Evolutionary conservation across 1,284 basidiomycete species (phyloP).

Genomic region (Leccinum variabile): DNA sequence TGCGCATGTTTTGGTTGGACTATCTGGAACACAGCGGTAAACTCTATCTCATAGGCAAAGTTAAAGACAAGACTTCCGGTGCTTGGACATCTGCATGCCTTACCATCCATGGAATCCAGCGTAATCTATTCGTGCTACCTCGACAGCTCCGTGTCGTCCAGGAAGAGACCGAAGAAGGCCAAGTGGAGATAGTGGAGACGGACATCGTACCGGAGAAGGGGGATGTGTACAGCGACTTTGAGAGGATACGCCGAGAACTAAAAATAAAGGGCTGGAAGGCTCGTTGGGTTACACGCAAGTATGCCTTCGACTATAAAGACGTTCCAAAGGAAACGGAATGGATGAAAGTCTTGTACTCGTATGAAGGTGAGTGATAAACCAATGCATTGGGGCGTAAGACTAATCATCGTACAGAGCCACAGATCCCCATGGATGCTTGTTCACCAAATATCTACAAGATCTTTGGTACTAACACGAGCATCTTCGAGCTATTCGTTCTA

Average conservation of each 20-base stretch:
- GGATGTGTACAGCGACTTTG: slow-evolving; percentile 87
- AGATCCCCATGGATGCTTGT: slow-evolving; percentile 69
- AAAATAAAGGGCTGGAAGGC: slow-evolving; percentile 79
- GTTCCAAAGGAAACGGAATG: slow-evolving; percentile 82
- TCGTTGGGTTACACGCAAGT: slow-evolving; percentile 88
- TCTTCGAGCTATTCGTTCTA: slow-evolving; percentile 93
- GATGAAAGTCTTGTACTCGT: slow-evolving; percentile 91
- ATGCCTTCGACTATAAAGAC: slow-evolving; percentile 88
- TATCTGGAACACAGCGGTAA: slow-evolving; percentile 82
- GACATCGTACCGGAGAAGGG: slow-evolving; percentile 68
- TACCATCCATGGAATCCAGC: slow-evolving; percentile 82
- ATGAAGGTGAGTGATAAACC: slow-evolving; percentile 56
- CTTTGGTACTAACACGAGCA: slow-evolving; percentile 90
- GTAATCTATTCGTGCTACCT: slow-evolving; percentile 94
- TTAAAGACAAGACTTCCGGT: slow-evolving; percentile 69
- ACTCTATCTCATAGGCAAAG: slow-evolving; percentile 86
- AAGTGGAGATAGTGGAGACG: slow-evolving; percentile 57
- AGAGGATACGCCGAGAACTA: slow-evolving; percentile 70
- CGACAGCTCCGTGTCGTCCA: slow-evolving; percentile 65
- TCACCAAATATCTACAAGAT: slow-evolving; percentile 87
- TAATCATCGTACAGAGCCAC: slow-evolving; percentile 42
- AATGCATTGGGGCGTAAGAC: neutral
- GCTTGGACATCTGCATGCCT: slow-evolving; percentile 87
- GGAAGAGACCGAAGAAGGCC: slow-evolving; percentile 49
- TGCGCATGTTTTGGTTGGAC: slow-evolving; percentile 95